These are phyloP conservation scores for Didymella lethalis DNA, from an alignment of 2,329 filamentous ascomycete species.

Conservation along the genomic window DNA sequence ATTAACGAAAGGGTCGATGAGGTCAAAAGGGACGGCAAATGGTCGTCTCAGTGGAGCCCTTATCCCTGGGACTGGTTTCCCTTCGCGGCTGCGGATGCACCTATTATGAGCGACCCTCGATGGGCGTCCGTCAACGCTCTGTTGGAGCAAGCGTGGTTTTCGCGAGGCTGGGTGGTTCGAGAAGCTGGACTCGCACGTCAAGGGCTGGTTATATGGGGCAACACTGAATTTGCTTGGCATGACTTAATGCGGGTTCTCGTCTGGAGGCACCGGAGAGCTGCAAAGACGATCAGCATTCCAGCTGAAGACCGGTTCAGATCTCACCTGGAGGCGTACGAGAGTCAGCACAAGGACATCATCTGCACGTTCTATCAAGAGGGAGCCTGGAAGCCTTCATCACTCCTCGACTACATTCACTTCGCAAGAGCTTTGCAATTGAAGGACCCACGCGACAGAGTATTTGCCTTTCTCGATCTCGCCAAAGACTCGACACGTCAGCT, in stretches of 20 bases:
- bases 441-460: constrained; percentile 20
- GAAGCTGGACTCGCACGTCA: constrained; percentile 2
- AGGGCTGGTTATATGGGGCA: constrained; percentile 13
- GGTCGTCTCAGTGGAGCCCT: neutral
- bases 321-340: constrained; percentile 8
- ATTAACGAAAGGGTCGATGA: neutral
- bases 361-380: constrained; percentile 6
- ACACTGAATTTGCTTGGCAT: constrained; percentile 8
- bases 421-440: constrained; percentile 17
- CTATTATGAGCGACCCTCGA: neutral
- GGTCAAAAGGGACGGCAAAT: neutral
- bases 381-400: constrained; percentile 7
- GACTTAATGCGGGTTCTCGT: constrained; percentile 10
- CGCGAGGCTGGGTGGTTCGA: neutral
- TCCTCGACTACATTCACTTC: constrained; percentile 18
- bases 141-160: neutral
- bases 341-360: constrained; percentile 2
- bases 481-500: constrained; percentile 7
- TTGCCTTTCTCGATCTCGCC: constrained; percentile 23
- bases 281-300: constrained; percentile 3
- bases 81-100: neutral
- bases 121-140: neutral
- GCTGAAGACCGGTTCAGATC: constrained; percentile 10
- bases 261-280: constrained; percentile 10
- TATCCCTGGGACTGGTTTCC: neutral